Conservation (phyloP, 73 alveolate species). For the Paramecium primaurelia region DNA sequence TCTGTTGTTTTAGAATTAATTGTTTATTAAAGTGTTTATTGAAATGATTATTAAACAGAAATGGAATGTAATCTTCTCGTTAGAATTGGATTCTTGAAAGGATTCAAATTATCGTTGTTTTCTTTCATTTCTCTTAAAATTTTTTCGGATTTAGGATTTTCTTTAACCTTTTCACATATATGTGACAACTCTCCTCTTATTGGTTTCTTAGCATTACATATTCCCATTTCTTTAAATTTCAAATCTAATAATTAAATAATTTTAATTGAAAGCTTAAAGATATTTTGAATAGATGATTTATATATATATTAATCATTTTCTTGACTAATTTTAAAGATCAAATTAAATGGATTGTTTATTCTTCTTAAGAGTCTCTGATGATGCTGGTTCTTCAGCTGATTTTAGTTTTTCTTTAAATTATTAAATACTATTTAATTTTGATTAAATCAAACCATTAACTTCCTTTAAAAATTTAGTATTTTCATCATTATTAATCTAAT, state of each 20-base stretch:
- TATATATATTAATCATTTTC: neutral
- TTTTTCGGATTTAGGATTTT: neutral
- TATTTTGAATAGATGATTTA: neutral
- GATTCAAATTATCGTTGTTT: neutral
- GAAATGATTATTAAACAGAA: neutral
- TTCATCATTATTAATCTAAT: slow-evolving; percentile 19
- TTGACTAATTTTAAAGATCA: neutral
- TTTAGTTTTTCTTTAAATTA: neutral
- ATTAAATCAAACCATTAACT: neutral
- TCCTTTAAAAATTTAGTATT: slow-evolving; percentile 23
- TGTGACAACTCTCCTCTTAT: neutral
- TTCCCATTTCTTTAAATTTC: neutral
- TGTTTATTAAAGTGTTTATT: neutral
- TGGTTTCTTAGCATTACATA: neutral
- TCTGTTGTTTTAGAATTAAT: neutral
- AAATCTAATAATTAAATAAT: neutral
- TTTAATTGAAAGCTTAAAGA: neutral
- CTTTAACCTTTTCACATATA: neutral
- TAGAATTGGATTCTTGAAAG: neutral
- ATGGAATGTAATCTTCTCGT: neutral
- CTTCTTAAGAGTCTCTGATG: neutral
- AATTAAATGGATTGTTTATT: neutral
- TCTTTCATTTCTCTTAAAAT: neutral
- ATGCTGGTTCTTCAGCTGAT: neutral
- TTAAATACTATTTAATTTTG: neutral